These are phyloP conservation scores for Hypoxylon sp. DNA, from an alignment of 2,329 filamentous ascomycete genomes.

Conservation along the genomic window DNA sequence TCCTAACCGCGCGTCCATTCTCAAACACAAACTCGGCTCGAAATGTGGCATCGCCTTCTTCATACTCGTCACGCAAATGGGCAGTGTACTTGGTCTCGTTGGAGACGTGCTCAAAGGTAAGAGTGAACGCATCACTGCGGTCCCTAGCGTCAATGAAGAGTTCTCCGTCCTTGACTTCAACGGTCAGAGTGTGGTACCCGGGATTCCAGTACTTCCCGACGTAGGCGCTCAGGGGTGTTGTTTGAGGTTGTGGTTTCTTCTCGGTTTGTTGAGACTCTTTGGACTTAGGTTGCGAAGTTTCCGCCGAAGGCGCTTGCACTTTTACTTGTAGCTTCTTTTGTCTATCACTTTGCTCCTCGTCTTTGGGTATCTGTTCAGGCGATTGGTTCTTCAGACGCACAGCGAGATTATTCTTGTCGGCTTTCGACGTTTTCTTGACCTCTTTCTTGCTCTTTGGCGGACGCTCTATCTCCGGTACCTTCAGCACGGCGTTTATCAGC, in stretches of 20 bases:
- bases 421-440: neutral
- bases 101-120: conserved; percentile 43
- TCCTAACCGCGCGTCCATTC: conserved; percentile 32
- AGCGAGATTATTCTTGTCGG: neutral
- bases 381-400: conserved; percentile 1
- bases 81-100: conserved; percentile 39
- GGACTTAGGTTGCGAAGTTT: neutral
- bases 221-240: conserved; percentile 43
- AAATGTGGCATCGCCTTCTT: conserved; percentile 3
- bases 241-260: conserved; percentile 30
- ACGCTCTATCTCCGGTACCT: conserved; percentile 27
- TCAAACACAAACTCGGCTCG: conserved; percentile 41
- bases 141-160: conserved; percentile 47
- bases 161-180: conserved; percentile 39
- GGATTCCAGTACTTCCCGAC: conserved; percentile 44
- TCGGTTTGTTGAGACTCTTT: neutral
- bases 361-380: neutral
- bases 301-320: neutral
- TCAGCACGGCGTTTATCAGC: conserved; percentile 42
- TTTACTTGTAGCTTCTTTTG: neutral
- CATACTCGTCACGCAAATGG: conserved; percentile 2
- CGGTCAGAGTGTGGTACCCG: conserved; percentile 41
- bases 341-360: neutral
- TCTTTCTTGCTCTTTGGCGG: conserved; percentile 5
- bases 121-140: conserved; percentile 34